phyloP scores from a whole-genome alignment of 768 basidiomycete species.

The Kwoniella shandongensis region DNA sequence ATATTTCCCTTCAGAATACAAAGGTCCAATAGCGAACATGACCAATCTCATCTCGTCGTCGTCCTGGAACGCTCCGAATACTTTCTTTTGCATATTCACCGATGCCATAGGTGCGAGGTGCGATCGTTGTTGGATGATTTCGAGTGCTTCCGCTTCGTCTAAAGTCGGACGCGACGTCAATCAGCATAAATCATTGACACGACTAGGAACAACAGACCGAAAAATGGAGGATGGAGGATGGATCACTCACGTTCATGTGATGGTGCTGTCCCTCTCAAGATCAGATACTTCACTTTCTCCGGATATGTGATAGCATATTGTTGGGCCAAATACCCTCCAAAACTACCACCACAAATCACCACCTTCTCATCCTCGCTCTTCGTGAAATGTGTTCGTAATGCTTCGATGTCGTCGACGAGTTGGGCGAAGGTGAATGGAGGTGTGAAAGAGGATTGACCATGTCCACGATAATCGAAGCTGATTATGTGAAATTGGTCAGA shows the following conservation, averaged over 20 bases:
- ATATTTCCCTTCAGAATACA: slow-evolving; percentile 26
- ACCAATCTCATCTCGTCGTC: slow-evolving; percentile 29
- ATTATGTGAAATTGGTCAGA: slow-evolving; percentile 9
- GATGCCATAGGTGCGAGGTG: slow-evolving; percentile 21
- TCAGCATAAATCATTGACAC: not conserved
- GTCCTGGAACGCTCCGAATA: slow-evolving; percentile 24
- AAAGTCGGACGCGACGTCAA: not conserved
- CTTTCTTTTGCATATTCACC: slow-evolving; percentile 23
- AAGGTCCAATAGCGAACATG: slow-evolving; percentile 28
- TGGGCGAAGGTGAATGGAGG: slow-evolving; percentile 23
- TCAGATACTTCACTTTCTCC: slow-evolving; percentile 11
- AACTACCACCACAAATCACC: slow-evolving; percentile 31
- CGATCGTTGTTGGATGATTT: slow-evolving; percentile 17
- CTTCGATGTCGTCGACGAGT: slow-evolving; percentile 24
- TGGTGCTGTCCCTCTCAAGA: slow-evolving; percentile 26
- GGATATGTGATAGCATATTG: slow-evolving; percentile 27
- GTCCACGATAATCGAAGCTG: slow-evolving; percentile 25
- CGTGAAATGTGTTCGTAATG: slow-evolving; percentile 12
- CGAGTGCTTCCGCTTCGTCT: slow-evolving; percentile 33
- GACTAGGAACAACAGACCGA: too few relatives aligned
- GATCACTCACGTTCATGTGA: slow-evolving; percentile 28
- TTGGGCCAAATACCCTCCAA: slow-evolving; percentile 25
- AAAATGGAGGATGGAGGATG: too few relatives aligned
- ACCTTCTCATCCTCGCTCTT: slow-evolving; percentile 3
- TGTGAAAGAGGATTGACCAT: slow-evolving; percentile 23